Base-by-base conservation (phyloP, 495 filamentous ascomycete genomes). In the Aspergillus homomorphus region DNA sequence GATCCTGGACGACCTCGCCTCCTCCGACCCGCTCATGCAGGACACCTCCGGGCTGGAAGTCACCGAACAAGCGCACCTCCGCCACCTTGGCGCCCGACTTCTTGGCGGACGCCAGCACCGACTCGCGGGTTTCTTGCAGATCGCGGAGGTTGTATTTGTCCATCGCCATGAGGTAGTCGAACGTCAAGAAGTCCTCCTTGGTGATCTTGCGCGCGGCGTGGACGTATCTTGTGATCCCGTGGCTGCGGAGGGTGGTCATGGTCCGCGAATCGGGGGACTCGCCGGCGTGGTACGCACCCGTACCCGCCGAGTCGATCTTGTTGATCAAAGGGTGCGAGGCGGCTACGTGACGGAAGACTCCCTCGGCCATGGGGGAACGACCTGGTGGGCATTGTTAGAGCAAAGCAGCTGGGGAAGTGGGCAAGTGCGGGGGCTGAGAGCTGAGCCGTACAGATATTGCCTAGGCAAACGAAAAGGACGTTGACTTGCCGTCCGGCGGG, bases 111-210 rank as follows among this genome's bases (percentile, higher is more conserved):
- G 65, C 71, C 60, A 70, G 74, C 19, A 85, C 73, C 53, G 81
- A 80, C 50, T 83, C 77, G 51, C 77, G 74, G 60, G 78, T 72
- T 24, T 84, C 76, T 59, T 84, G 62, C 59, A 97, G 71, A 64
- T 96, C 86, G 30, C 77, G 72, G 10, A 93, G 72, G 68, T 97
- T 98, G n/a, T 83, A 78, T 30, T 87, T 78, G 69, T 98, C 94
- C 94, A 98, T 98, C 43, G 90, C 92, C 52, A 98, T 80, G 54
- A 98, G 84, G 67, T 93, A 98, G 70, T 98, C 91, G 65, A 96
- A 98, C 5, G 82, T 80, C 21, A 82, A 69, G 64, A 98, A 96
- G 71, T 98, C 89, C 2, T 78, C 74, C 18, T 78, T 69, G 45
- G 75, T 77, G 66, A 96, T 83, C 71, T 89, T 89, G 33, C 92